Evolutionary conservation across 345 rosid species (phyloP).

Genomic region (Acer yangbiense): DNA sequence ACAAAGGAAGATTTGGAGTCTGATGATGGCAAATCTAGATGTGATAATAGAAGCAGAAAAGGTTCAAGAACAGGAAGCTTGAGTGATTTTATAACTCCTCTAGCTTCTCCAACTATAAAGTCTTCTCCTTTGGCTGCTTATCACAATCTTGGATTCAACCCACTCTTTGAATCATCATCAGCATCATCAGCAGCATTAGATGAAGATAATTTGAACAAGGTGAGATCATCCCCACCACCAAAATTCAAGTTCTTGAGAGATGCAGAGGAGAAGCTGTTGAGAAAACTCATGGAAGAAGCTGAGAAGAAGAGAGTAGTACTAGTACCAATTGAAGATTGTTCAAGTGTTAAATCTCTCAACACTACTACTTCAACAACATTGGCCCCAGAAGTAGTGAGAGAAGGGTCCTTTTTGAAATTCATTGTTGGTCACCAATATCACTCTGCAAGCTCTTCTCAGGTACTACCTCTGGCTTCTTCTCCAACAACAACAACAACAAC

Average conservation of each 20-base stretch:
- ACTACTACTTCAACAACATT: constrained; percentile 11
- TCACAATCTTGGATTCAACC: constrained; percentile 67
- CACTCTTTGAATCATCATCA: constrained; percentile 71
- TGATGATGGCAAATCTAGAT: constrained; percentile 72
- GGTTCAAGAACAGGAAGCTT: constrained; percentile 78
- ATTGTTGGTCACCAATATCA: constrained; percentile 38
- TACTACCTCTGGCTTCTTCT: constrained; percentile 66
- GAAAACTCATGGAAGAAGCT: constrained; percentile 59
- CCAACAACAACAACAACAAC: not conserved
- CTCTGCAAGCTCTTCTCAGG: constrained; percentile 56
- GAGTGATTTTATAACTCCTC: constrained; percentile 70
- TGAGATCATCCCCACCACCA: constrained; percentile 83
- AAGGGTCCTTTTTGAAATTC: constrained; percentile 66
- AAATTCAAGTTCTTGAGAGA: constrained; percentile 93
- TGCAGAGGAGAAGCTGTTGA: constrained; percentile 82
- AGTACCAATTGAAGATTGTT: constrained; percentile 26
- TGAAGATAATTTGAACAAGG: constrained; percentile 53
- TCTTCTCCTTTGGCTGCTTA: constrained; percentile 50
- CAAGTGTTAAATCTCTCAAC: constrained; percentile 24
- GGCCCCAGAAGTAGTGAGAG: constrained; percentile 14
- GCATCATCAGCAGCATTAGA: not conserved
- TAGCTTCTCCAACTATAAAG: constrained; percentile 72
- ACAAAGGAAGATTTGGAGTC: constrained; percentile 95
- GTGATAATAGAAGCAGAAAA: constrained; percentile 46
- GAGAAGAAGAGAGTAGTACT: constrained; percentile 28